Evolutionary conservation across 2,329 filamentous ascomycete genomes (phyloP).

Genomic region (Fusarium verticillioides): DNA sequence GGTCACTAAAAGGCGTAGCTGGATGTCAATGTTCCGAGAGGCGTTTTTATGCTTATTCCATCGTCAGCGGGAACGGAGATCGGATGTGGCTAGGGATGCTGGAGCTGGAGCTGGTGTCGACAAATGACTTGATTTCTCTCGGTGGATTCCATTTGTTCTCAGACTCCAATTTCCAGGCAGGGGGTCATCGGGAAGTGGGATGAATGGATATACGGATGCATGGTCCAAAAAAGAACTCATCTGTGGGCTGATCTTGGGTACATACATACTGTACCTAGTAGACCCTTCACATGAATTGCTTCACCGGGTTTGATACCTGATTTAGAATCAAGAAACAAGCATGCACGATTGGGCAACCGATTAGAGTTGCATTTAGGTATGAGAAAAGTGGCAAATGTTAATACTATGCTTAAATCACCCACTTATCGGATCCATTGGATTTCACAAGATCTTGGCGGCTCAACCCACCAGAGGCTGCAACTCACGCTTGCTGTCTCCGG

Average conservation of each 20-base stretch:
- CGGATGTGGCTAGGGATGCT: background rate
- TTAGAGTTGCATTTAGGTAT: conserved; percentile 15
- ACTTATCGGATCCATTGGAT: conserved; percentile 8
- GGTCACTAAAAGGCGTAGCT: background rate
- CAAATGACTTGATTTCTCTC: background rate
- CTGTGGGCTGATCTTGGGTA: background rate
- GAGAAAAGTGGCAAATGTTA: conserved; percentile 23
- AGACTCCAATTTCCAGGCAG: background rate
- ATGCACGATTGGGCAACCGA: background rate
- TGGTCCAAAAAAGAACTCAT: background rate
- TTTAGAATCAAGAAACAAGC: background rate
- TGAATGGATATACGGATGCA: background rate
- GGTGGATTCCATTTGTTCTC: background rate
- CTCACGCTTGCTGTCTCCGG: background rate
- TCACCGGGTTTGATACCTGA: conserved; percentile 3
- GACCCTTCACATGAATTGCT: background rate
- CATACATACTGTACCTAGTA: background rate
- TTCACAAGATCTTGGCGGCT: conserved; percentile 7
- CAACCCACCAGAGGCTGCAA: background rate
- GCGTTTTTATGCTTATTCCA: conserved; percentile 36
- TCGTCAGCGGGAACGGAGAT: conserved; percentile 6
- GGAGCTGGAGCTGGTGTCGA: background rate
- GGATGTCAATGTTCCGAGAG: conserved; percentile 12
- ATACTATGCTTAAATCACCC: conserved; percentile 20
- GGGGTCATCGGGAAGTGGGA: background rate